A percentile compares a stretch with the other conserved stretches of the same genome.
These are phyloP conservation scores for Rickenella mellea DNA, from an alignment of 768 basidiomycete genomes.

Conservation along the genomic window DNA sequence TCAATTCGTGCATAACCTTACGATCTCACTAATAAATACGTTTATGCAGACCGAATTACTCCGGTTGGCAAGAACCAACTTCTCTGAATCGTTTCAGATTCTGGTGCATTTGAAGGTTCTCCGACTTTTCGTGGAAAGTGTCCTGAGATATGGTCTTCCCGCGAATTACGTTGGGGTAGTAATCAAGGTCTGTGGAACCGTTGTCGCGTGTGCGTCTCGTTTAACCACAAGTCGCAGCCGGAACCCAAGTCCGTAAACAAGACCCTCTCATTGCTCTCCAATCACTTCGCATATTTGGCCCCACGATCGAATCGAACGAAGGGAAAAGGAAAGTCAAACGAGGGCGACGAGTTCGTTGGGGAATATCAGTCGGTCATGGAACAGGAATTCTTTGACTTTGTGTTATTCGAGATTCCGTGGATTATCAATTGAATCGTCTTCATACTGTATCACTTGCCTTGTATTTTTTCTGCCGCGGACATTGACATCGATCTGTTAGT, in stretches of 20 bases:
- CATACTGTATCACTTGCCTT: constrained; percentile 1
- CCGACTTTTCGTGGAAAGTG: constrained; percentile 89
- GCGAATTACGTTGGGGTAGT: constrained; percentile 79
- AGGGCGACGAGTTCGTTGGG: constrained; percentile 57
- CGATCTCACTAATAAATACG: not conserved
- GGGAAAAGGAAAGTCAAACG: constrained; percentile 27
- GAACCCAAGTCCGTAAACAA: constrained; percentile 80
- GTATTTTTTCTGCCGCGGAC: not conserved
- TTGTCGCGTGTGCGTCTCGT: not conserved
- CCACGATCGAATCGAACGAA: constrained; percentile 43
- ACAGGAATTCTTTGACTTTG: constrained; percentile 93
- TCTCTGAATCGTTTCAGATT: constrained; percentile 92
- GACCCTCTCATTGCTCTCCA: constrained; percentile 59
- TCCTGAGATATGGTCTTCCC: constrained; percentile 90
- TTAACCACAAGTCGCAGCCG: constrained; percentile 41
- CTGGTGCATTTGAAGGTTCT: constrained; percentile 90
- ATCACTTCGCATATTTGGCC: constrained; percentile 73
- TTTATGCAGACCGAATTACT: constrained; percentile 74
- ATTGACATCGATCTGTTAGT: constrained; percentile 34
- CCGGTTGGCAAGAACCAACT: constrained; percentile 85
- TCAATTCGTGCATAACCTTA: not conserved
- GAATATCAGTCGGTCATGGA: constrained; percentile 92
- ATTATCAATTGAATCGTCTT: constrained; percentile 46
- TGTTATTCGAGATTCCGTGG: constrained; percentile 89
- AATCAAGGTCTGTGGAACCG: constrained; percentile 50